These are phyloP conservation scores for Phaeosphaeriaceae sp. DNA, from an alignment of 2,329 filamentous ascomycete genomes.

Conservation along the genomic window DNA sequence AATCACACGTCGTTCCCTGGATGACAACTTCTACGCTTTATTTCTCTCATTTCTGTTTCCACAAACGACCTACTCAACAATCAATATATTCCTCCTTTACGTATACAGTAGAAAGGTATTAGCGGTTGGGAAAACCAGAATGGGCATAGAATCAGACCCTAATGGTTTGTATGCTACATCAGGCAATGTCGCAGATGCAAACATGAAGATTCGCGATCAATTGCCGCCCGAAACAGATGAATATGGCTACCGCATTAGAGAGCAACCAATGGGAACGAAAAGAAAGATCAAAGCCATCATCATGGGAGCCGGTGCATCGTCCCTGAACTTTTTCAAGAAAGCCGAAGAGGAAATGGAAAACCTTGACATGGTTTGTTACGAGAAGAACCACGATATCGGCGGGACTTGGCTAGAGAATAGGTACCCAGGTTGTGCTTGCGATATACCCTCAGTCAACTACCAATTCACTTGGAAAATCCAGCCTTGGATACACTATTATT, in stretches of 20 bases:
- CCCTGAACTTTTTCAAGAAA: conserved; percentile 53
- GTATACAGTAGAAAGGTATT: conserved; percentile 1
- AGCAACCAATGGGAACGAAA: conserved; percentile 53
- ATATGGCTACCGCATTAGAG: conserved; percentile 51
- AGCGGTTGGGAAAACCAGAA: conserved; percentile 4
- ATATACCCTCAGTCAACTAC: conserved; percentile 32
- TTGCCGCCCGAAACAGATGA: conserved; percentile 47
- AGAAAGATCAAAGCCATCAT: conserved; percentile 49
- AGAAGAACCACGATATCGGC: conserved; percentile 49
- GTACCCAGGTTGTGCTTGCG: conserved; percentile 51
- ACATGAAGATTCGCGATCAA: conserved; percentile 33
- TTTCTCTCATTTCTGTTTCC: too few relatives aligned
- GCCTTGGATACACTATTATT: conserved; percentile 53
- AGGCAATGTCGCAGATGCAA: conserved; percentile 33
- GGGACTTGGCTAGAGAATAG: conserved; percentile 53
- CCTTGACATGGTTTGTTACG: conserved; percentile 51
- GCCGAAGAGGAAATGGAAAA: conserved; percentile 52
- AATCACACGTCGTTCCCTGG: background rate
- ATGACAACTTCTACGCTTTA: too few relatives aligned
- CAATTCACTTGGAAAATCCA: conserved; percentile 60
- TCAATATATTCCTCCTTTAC: conserved; percentile 1
- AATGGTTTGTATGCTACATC: conserved; percentile 21
- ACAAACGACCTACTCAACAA: background rate
- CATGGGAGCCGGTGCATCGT: conserved; percentile 53
- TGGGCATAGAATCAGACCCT: conserved; percentile 28